Evolutionary conservation across 2,329 filamentous ascomycete species (phyloP), one percentile per base, ranked within the genome.

Genomic region (Sporothrix schenckii): DNA sequence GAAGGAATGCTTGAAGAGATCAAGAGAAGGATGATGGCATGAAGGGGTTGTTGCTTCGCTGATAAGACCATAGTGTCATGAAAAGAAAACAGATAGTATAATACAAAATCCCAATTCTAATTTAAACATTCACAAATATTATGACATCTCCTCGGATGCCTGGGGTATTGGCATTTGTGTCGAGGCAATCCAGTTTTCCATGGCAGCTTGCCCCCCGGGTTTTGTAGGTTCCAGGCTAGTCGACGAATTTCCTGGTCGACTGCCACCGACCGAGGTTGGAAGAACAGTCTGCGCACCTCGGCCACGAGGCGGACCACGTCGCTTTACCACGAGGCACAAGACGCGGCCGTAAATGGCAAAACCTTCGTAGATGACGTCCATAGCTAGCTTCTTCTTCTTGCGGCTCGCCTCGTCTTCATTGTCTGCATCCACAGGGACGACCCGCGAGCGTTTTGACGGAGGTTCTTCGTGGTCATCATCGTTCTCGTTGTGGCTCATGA

Each of bases 271-370:
- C 30, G 19, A 71, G 24, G 71, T 61, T 24, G 65, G 75, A 75
- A 66, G 74, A 76, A 68, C 47, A 0, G 68, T 11, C 39, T 65
- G 44, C 21, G 50, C 49, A 10, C 69, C 52, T 3, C 77, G 77
- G 66, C 73, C 74, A 69, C 77, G 73, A 69, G 77, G 73, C 68
- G 77, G 79, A 70, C 76, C 90, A 72, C 91, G 89, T 78, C 91
- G 92, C 79, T 89, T 90, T 76, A 99, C 90, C 10, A 99, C 91
- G 71, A 99, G 85, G 80, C 94, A 98, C 34, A 99, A 83, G 61
- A 97, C 93, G 75, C 93, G 91, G 13, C 95, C 93, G 81, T 97
- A 97, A 77, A 99, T 97, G 76, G 91, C 92, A 81, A 98, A 98
- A 10, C 95, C 94, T 76, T 98, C 93, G 80, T 98, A 99, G 16